Conservation (phyloP, 202 grass and related monocot genomes). For the Cymbopogon flexuosus region DNA sequence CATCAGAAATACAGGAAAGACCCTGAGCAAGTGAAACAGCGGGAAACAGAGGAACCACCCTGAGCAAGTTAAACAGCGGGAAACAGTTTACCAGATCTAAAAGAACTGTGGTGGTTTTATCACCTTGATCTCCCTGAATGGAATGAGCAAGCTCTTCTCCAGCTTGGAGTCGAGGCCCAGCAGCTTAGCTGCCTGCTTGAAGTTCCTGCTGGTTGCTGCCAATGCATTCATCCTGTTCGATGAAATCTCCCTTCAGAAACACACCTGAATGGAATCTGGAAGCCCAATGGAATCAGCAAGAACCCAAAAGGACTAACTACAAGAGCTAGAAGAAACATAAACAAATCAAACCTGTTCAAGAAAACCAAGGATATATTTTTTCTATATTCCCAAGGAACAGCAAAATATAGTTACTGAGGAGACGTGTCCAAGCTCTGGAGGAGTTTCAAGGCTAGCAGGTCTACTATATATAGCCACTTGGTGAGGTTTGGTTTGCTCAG, state of each 20-base stretch:
- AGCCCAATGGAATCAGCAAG: not conserved
- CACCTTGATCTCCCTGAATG: slow-evolving; percentile 99
- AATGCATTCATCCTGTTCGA: slow-evolving; percentile 84
- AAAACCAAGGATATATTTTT: slow-evolving; percentile 19
- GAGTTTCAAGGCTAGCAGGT: not conserved
- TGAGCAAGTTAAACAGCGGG: not conserved
- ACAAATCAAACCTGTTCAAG: not conserved
- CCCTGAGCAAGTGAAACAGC: not conserved
- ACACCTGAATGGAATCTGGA: slow-evolving; percentile 22
- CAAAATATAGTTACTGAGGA: not conserved
- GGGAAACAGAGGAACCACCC: slow-evolving; percentile 8
- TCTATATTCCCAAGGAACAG: slow-evolving; percentile 19
- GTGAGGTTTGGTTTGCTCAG: not conserved
- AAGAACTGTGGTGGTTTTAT: not conserved
- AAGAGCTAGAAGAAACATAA: not conserved
- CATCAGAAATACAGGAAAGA: not conserved
- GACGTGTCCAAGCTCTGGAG: not conserved
- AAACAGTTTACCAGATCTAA: slow-evolving; percentile 23
- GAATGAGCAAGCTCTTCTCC: slow-evolving; percentile 92
- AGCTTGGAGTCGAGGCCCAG: slow-evolving; percentile 88
- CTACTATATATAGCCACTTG: not conserved
- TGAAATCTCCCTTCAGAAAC: slow-evolving; percentile 13
- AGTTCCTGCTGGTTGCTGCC: slow-evolving; percentile 87
- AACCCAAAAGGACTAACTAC: not conserved
- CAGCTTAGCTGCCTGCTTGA: slow-evolving; percentile 92